A percentile compares a stretch with the other conserved stretches of the same genome.
phyloP scores from a whole-genome alignment of 768 basidiomycete genomes.

The Lentinula boryana region DNA sequence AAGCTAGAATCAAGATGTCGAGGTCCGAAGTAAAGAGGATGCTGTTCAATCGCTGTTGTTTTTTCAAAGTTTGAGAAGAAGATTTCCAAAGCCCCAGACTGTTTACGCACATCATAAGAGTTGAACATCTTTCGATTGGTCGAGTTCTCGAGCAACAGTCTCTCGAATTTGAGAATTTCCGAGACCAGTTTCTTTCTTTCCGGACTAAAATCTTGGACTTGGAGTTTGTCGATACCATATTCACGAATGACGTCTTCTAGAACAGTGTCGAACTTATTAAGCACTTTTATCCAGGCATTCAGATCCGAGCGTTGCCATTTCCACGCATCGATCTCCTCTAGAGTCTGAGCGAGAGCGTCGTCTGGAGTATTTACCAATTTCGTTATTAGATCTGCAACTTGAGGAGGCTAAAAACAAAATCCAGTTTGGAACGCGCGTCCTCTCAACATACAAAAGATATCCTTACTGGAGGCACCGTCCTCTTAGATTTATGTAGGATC shows the following conservation, averaged over 20 bases:
- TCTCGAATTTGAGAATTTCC: conserved; percentile 84
- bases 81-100: conserved; percentile 8
- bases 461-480: conserved; percentile 71
- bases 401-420: conserved; percentile 52
- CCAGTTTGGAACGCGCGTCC: conserved; percentile 11
- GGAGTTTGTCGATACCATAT: conserved; percentile 83
- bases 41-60: conserved; percentile 75
- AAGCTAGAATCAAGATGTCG: conserved; percentile 76
- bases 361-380: conserved; percentile 61
- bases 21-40: conserved; percentile 85
- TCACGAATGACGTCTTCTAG: conserved; percentile 77
- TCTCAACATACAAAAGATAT: conserved; percentile 8
- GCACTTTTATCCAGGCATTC: conserved; percentile 91
- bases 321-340: conserved; percentile 76
- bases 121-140: conserved; percentile 96
- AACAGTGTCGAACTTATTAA: conserved; percentile 92
- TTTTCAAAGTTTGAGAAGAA: not conserved
- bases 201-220: conserved; percentile 73
- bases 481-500: conserved; percentile 83
- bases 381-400: conserved; percentile 75
- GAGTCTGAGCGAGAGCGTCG: conserved; percentile 63
- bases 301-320: conserved; percentile 95
- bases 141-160: conserved; percentile 90
- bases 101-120: conserved; percentile 87
- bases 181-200: conserved; percentile 68